Evolutionary conservation across 306 rosid genomes (phyloP), one percentile per base, ranked within the genome.

Genomic region (Astragalus membranaceus): DNA sequence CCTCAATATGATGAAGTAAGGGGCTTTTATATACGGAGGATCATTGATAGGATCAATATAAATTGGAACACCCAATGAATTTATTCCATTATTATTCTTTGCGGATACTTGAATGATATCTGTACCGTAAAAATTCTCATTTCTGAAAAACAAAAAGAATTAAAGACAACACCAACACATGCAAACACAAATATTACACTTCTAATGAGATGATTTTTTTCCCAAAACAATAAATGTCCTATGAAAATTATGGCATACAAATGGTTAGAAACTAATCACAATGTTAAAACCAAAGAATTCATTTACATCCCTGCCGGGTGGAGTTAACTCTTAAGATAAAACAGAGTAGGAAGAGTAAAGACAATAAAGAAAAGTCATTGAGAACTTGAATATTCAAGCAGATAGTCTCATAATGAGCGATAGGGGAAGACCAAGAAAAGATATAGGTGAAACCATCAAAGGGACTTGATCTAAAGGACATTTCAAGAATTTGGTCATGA

Each of bases 31-130:
- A 74, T 72, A 87, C 52, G 97, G 96, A 58, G 95, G 88, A 63
- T 92, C 97, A 55, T 89, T 92, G 49, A 92, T 81, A 30, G 97
- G 96, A 47, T 89, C 94, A 39, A 92, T 85, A 26, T 69, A 60
- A 56, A 92, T 67, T 35, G 92, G 97, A 75, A 92, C 78, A 20
- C 69, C 83, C 65, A 92, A 61, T 15, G 79, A 78, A 62, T 84
- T 89, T 44, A 79, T 67, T 57, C 97, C 97, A 65, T 92, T 81
- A 73, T 63, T 84, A 53, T 87, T 89, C 80, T 70, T 87, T 3
- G 90, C 83, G 15, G 86, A 77, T 29, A 92, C 67, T 79, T 76
- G 81, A 70, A 92, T 76, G 42, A 74, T 76, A 74, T 92, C 96
- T 32, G 23, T 53, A 13, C 96, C 97, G 51, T 73, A 87, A 60